Conservation (phyloP, 2,329 filamentous ascomycete species). For the Juglanconis oblonga region DNA sequence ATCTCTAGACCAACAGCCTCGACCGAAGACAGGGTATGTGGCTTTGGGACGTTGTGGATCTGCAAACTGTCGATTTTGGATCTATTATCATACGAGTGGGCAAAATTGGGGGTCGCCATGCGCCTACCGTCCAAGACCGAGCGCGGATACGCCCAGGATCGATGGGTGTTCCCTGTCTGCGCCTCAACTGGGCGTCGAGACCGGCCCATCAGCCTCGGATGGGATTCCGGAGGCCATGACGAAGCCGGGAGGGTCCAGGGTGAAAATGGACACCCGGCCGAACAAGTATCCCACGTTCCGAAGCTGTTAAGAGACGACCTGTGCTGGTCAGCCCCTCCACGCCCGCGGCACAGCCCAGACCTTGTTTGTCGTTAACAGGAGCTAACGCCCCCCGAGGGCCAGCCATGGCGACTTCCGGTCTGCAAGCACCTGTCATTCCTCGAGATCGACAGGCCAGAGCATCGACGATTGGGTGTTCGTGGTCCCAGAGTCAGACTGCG, state of each 20-base stretch:
- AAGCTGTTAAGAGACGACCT: not conserved
- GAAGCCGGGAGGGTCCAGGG: not conserved
- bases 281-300: not conserved
- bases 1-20: not conserved
- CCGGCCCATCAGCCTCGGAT: not conserved
- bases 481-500: conserved; percentile 1
- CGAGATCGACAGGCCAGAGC: conserved; percentile 13
- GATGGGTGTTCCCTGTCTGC: not conserved
- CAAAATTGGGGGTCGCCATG: conserved; percentile 2
- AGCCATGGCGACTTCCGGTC: conserved; percentile 15
- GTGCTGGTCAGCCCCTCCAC: not conserved
- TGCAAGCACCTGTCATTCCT: conserved; percentile 3
- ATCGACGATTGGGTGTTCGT: not conserved
- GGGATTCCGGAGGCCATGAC: not conserved
- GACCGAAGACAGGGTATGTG: not conserved
- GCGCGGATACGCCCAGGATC: not conserved
- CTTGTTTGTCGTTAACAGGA: not conserved
- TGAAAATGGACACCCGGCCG: not conserved
- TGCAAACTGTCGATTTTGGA: conserved; percentile 19
- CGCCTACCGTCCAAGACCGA: conserved; percentile 5
- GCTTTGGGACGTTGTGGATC: conserved; percentile 15
- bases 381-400: not conserved
- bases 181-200: not conserved
- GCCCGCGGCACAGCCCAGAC: too few species aligned
- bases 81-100: conserved; percentile 17